phyloP scores from a whole-genome alignment of 176 grass and related monocot species.

The Triticum timopheevii region DNA sequence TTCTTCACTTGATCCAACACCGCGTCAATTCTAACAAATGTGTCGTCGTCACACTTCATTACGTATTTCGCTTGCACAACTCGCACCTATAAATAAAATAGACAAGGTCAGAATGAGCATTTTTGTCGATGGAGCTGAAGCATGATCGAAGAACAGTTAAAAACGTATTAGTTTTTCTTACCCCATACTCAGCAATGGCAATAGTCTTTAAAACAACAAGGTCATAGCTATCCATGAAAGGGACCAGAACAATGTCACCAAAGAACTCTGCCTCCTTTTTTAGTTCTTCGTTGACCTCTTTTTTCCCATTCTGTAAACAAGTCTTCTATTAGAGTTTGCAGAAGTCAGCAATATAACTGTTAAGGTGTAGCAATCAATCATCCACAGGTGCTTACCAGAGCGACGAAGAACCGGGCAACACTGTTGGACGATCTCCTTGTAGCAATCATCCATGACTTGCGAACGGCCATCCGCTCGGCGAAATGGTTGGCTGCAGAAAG shows the following conservation, averaged over 20 bases:
- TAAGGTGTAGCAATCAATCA: neutral
- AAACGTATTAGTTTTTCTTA: conserved; percentile 5
- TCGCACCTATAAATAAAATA: conserved; percentile 47
- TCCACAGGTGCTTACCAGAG: conserved; percentile 46
- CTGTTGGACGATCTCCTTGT: conserved; percentile 48
- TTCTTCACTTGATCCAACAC: conserved; percentile 73
- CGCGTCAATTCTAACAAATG: conserved; percentile 68
- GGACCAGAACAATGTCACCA: conserved; percentile 66
- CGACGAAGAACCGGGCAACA: conserved; percentile 70
- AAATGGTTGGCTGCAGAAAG: conserved; percentile 77
- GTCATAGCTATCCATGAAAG: conserved; percentile 79
- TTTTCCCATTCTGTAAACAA: conserved; percentile 51
- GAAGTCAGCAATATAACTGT: neutral
- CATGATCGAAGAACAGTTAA: neutral
- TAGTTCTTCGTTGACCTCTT: conserved; percentile 56
- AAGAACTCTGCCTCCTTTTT: conserved; percentile 75
- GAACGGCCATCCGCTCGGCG: conserved; percentile 72
- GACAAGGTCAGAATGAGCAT: conserved; percentile 15
- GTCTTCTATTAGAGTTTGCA: neutral
- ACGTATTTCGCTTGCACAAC: conserved; percentile 71
- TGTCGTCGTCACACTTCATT: conserved; percentile 93
- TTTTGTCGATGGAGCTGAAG: neutral
- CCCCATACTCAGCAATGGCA: conserved; percentile 76
- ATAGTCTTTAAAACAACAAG: conserved; percentile 81
- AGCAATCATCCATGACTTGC: conserved; percentile 73